Evolutionary conservation across 768 basidiomycete genomes (phyloP), one percentile per base, ranked within the genome.

Genomic region (Candolleomyces efflorescens): DNA sequence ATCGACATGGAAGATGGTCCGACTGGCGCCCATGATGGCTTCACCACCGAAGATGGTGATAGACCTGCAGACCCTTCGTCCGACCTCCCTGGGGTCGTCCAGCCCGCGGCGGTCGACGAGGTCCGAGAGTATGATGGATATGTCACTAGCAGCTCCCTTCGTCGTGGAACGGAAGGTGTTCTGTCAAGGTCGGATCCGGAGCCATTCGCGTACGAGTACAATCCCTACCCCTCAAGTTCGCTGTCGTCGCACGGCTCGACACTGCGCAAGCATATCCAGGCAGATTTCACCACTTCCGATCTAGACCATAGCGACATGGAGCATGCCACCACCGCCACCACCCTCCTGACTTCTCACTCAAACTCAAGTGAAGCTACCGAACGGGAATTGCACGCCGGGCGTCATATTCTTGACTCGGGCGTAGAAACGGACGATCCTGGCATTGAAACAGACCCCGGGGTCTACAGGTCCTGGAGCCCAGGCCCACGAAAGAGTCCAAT

Each of bases 391-490:
- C 32, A 11, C 5, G 32, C 37, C 9, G 37, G 38, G 22, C 36
- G 24, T 47, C 32, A 47, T 45, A 13, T 10, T 37, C 37, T 36
- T 4, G 39, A 57, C 20, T 26, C 18, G n/a, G 50, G 56, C 26
- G 10, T 49, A 15, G 58, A 59, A 23, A 54, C 58, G 11, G 58
- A 59, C 5, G 68, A 69, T 43, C 59, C 63, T 22, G 70, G 70
- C 5, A 66, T 63, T n/a, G 64, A 68, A 48, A 68, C 70, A 2
- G 70, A 71, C 62, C 67, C 70, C 22, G 70, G 70, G 4, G 51
- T 60, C 9, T 71, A 71, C 61, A 53, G 60, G 24, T 26, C 23
- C 1, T 32, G 32, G 32, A 32, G 32, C 32, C 32, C 32, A 5
- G 32, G 32, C 11, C 32, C 32, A 32, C 32, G 32, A 32, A 32